Conservation (phyloP, 129 eudicot genomes). For the Helianthus annuus region DNA sequence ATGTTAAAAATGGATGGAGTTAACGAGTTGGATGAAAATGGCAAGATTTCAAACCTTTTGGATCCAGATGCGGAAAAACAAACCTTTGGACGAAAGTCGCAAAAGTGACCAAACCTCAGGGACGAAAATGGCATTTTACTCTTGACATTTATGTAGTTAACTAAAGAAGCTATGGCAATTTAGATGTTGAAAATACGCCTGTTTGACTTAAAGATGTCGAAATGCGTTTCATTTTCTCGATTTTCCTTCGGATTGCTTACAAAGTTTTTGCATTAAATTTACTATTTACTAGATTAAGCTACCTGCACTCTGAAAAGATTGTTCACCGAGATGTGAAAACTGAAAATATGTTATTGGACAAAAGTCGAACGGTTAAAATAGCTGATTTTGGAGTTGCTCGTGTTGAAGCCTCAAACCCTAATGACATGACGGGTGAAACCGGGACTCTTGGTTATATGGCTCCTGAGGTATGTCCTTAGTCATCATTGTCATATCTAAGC, state of each 20-base stretch:
- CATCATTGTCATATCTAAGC: background rate
- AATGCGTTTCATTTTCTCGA: conserved; percentile 9
- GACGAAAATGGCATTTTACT: no score
- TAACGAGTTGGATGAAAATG: no score
- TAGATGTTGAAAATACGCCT: background rate
- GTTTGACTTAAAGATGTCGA: conserved; percentile 7
- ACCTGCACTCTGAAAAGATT: conserved; percentile 86
- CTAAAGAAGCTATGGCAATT: background rate
- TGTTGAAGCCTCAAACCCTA: conserved; percentile 94
- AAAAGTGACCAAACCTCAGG: no score
- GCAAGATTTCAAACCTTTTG: no score
- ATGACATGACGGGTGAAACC: conserved; percentile 98
- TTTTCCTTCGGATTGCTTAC: background rate
- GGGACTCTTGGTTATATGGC: conserved; percentile 99
- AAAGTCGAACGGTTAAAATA: conserved; percentile 72
- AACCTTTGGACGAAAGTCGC: no score
- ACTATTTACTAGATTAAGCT: conserved; percentile 57
- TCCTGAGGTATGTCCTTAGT: conserved; percentile 64
- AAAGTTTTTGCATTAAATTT: background rate
- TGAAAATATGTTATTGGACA: conserved; percentile 91
- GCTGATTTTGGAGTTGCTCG: conserved; percentile 99
- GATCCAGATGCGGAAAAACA: no score
- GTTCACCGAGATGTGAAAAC: conserved; percentile 96
- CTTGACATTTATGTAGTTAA: background rate
- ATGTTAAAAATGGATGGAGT: no score